phyloP scores from a whole-genome alignment of 768 basidiomycete genomes.

The Rhodotorula kratochvilovae region DNA sequence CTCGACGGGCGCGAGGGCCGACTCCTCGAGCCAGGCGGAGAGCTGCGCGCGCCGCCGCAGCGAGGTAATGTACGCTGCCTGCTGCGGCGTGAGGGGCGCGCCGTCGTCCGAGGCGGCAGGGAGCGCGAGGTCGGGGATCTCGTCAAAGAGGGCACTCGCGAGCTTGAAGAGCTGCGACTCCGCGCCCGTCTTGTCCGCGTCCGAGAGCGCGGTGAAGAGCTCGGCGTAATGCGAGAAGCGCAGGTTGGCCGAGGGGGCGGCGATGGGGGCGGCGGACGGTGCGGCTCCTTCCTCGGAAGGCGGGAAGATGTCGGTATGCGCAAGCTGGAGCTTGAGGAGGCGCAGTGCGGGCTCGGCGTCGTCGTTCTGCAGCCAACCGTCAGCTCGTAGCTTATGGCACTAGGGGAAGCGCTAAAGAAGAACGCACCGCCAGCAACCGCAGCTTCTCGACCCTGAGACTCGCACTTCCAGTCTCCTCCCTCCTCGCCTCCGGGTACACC shows the following conservation, averaged over 20 bases:
- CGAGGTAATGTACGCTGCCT: conserved; percentile 48
- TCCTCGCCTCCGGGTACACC: neutral
- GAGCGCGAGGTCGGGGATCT: conserved; percentile 61
- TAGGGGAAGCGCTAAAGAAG: no score
- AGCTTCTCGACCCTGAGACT: conserved; percentile 12
- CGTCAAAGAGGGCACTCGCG: conserved; percentile 81
- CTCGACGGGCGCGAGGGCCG: conserved; percentile 67
- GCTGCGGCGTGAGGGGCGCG: neutral
- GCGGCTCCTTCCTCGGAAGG: conserved; percentile 63
- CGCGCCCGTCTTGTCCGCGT: conserved; percentile 48
- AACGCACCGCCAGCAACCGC: neutral
- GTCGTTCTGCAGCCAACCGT: neutral
- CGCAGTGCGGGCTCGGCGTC: conserved; percentile 54
- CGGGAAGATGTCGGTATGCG: conserved; percentile 60
- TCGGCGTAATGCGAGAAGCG: conserved; percentile 72
- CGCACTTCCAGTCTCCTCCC: neutral
- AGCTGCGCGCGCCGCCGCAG: conserved; percentile 73
- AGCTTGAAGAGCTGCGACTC: conserved; percentile 83
- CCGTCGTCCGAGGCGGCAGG: conserved; percentile 39
- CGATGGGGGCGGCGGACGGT: conserved; percentile 73
- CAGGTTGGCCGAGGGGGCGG: conserved; percentile 66
- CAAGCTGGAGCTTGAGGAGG: conserved; percentile 66
- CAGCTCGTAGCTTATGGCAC: no score
- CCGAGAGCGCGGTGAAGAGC: conserved; percentile 61
- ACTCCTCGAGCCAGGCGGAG: conserved; percentile 75